Percentiles rank a stretch among this genome's conserved stretches.
phyloP scores from a whole-genome alignment of 192 early-diverging fungal species.

The Podila verticillata region DNA sequence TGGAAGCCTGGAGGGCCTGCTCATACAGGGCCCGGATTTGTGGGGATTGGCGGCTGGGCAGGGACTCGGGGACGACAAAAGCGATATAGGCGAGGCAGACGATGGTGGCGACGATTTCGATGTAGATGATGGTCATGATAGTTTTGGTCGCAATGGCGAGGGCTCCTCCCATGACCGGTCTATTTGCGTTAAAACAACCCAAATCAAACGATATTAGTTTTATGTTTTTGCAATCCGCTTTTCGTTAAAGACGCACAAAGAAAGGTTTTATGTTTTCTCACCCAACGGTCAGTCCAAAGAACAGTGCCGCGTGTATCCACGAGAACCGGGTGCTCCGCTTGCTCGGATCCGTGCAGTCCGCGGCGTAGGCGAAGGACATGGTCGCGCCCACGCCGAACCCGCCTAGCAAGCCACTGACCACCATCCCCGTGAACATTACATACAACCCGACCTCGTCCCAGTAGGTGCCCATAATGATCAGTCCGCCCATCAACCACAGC shows the following conservation, averaged over 20 bases:
- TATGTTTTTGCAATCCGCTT: too few relatives aligned
- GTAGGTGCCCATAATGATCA: slow-evolving; percentile 18
- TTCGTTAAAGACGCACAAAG: not conserved
- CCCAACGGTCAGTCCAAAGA: slow-evolving; percentile 30
- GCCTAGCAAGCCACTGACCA: slow-evolving; percentile 16
- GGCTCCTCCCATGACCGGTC: slow-evolving; percentile 11
- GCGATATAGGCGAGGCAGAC: not conserved
- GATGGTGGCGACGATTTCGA: not conserved
- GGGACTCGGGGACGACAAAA: slow-evolving; percentile 31
- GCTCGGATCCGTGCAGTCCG: slow-evolving; percentile 28
- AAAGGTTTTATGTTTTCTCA: not conserved
- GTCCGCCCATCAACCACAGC: slow-evolving; percentile 2
- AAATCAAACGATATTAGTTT: not conserved
- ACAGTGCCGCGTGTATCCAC: slow-evolving; percentile 27
- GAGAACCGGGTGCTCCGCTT: slow-evolving; percentile 26
- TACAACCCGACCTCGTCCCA: slow-evolving; percentile 42
- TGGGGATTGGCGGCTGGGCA: slow-evolving; percentile 22
- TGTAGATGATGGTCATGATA: slow-evolving; percentile 26
- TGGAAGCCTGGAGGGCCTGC: not conserved
- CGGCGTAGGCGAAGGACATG: slow-evolving; percentile 36
- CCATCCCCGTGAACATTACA: slow-evolving; percentile 1
- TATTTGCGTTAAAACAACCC: not conserved
- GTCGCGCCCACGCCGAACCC: slow-evolving; percentile 13
- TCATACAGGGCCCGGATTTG: slow-evolving; percentile 34
- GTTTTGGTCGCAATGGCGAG: not conserved